Base-by-base conservation (phyloP, 352 stramenopile species). In the Aphanomyces invadans region DNA sequence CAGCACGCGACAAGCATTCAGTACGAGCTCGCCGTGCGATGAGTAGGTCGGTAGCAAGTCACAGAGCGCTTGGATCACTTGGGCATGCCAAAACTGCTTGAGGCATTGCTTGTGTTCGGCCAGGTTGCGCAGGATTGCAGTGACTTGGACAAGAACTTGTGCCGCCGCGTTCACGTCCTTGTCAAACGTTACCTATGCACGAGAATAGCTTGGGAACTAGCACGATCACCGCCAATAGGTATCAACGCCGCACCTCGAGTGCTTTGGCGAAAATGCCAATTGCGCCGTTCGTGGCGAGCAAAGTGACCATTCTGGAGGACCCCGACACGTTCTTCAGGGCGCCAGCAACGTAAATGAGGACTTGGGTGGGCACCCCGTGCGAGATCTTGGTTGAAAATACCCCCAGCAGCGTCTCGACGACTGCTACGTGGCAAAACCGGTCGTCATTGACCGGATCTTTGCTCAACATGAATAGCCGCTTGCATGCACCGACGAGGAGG, bases 301-400 rank as follows among this genome's bases (percentile, higher is more conserved):
- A 55, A 46, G 78, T 76, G 32, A 82, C 51, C 73, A 88, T 84
- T 32, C 79, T 76, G 4, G 84, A 73, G 12, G 71, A 73, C 21
- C 66, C 89, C 0, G 80, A 88, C 25, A 83, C 74, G 48, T 92
- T 94, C 66, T 92, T 92, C 15, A 92, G 70, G 26, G 78, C 83
- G 4, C 81, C 85, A 15, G 75, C 71, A 1, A 82, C 53, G 55
- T 94, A 92, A 38, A 91, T 88, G 4, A 91, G 59, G n/a, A 73
- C 74, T 39, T 74, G 77, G 17, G 81, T 63, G 2, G 76, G 76
- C 29, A 67, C 12, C 26, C 36, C 15, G 10, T 38, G 49, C 25
- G 25, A 4, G 19, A n/a, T 15, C 2, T 60, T 33, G 7, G 45
- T 23, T 29, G 21, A 42, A 17, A 52, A 29, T 17, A 76, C 57